Conservation (phyloP, 495 filamentous ascomycete species). For the Penicillium macrosclerotiorum region DNA sequence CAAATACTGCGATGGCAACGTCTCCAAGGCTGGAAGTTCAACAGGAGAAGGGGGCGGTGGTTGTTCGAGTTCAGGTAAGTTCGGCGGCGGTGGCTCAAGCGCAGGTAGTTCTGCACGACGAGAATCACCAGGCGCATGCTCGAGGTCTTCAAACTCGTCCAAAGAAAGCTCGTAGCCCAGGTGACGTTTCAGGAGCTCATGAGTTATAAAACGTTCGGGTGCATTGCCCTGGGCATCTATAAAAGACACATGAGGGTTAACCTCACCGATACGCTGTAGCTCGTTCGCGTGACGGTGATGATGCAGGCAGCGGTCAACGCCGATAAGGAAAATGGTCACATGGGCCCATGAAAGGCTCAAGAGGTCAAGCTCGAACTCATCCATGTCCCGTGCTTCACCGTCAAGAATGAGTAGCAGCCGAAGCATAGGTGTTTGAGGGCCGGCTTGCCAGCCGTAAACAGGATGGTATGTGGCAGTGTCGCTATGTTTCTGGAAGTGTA, state of each 20-base stretch:
- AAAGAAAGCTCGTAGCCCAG: slow-evolving; percentile 43
- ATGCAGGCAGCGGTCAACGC: slow-evolving; percentile 47
- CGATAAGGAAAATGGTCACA: slow-evolving; percentile 49
- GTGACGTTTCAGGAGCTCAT: slow-evolving; percentile 50
- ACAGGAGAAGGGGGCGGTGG: too few species aligned
- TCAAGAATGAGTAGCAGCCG: slow-evolving; percentile 43
- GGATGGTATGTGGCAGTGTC: slow-evolving; percentile 45
- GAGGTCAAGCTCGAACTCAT: slow-evolving; percentile 50
- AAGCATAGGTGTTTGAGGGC: slow-evolving; percentile 43
- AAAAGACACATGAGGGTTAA: slow-evolving; percentile 47
- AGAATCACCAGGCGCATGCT: too few species aligned
- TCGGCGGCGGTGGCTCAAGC: too few species aligned
- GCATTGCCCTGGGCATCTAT: slow-evolving; percentile 49
- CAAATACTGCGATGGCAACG: too few species aligned
- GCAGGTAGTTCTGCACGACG: too few species aligned
- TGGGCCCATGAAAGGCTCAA: slow-evolving; percentile 46
- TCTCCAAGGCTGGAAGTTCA: too few species aligned
- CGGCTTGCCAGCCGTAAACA: slow-evolving; percentile 50
- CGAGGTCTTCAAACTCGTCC: slow-evolving; percentile 39
- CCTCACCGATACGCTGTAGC: slow-evolving; percentile 44
- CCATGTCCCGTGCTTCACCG: slow-evolving; percentile 48
- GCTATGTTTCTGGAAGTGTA: slow-evolving; percentile 47
- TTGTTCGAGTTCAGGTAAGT: too few species aligned
- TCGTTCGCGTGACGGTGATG: slow-evolving; percentile 50
- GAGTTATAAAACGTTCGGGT: slow-evolving; percentile 45